A percentile compares a stretch with the other conserved stretches of the same genome.
Conservation (phyloP, 352 stramenopile species). For the Pythium apleroticum region DNA sequence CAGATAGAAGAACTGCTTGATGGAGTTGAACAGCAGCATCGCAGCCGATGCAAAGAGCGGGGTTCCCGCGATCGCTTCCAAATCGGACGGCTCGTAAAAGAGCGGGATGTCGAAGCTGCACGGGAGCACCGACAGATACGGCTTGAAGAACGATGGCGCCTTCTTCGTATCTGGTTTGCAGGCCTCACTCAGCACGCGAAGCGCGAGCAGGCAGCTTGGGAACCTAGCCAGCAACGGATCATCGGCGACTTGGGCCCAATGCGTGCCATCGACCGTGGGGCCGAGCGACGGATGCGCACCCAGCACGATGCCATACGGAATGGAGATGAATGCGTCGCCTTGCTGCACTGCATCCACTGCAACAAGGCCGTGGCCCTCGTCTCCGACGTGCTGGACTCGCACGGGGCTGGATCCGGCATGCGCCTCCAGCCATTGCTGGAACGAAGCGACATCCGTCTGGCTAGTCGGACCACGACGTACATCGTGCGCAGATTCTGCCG, state of each 20-base stretch:
- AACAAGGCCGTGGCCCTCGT: conserved; percentile 35
- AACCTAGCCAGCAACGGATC: conserved; percentile 43
- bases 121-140: conserved; percentile 51
- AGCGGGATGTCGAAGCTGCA: conserved; percentile 46
- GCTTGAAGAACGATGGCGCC: conserved; percentile 34
- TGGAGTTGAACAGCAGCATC: conserved; percentile 54
- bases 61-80: conserved; percentile 40
- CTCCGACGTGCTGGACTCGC: conserved; percentile 26
- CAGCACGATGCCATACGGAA: conserved; percentile 38
- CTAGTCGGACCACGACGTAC: conserved; percentile 22
- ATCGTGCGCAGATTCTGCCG: conserved; percentile 22
- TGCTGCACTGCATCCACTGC: conserved; percentile 26
- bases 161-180: background rate
- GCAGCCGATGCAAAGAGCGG: conserved; percentile 39
- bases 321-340: conserved; percentile 34
- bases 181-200: conserved; percentile 43
- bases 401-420: conserved; percentile 19
- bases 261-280: conserved; percentile 5
- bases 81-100: conserved; percentile 45
- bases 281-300: conserved; percentile 29
- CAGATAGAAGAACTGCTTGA: conserved; percentile 66
- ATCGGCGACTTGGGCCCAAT: conserved; percentile 30
- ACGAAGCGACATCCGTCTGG: conserved; percentile 24
- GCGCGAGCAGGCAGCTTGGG: conserved; percentile 42
- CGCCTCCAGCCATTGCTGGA: conserved; percentile 34